Percentiles rank a stretch among this genome's conserved stretches.
Conservation (phyloP, 108 stramenopile species). For the Cyclotella cryptica region DNA sequence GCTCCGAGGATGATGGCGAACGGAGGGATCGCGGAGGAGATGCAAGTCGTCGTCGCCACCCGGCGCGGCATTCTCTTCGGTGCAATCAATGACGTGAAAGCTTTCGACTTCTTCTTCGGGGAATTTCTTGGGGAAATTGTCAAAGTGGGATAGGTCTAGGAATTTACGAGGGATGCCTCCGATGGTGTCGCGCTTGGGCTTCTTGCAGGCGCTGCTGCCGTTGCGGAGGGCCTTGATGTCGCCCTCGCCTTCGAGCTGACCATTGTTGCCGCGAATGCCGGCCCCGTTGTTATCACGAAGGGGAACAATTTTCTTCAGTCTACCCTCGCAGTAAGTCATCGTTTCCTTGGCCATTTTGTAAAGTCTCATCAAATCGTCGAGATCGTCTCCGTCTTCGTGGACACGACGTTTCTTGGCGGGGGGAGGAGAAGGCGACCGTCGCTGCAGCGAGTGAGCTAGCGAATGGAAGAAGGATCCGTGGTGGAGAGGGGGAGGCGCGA, state of each 20-base stretch:
- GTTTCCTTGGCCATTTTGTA: conserved; percentile 11
- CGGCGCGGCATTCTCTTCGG: conserved; percentile 14
- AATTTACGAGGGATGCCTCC: conserved; percentile 44
- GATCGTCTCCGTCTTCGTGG: not conserved
- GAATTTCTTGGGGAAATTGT: conserved; percentile 7
- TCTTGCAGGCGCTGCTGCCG: not conserved
- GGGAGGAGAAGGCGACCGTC: no score
- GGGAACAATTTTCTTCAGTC: not conserved
- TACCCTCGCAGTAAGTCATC: not conserved
- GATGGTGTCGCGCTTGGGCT: conserved; percentile 6
- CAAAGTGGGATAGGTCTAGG: conserved; percentile 46
- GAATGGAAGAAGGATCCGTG: not conserved
- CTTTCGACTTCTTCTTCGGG: not conserved
- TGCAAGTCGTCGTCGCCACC: not conserved
- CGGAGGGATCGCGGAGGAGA: not conserved
- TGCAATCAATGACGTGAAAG: conserved; percentile 43
- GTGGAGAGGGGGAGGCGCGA: not conserved
- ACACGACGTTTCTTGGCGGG: not conserved
- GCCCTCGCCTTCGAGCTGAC: no score
- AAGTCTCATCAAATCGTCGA: not conserved
- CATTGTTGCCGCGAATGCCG: no score
- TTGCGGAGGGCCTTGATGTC: no score
- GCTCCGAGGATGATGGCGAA: not conserved
- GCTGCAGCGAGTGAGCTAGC: no score
- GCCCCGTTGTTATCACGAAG: no score